Percentiles rank a stretch among this genome's conserved stretches.
Evolutionary conservation across 2,329 filamentous ascomycete species (phyloP).

Genomic region (Penicillium frequentans): DNA sequence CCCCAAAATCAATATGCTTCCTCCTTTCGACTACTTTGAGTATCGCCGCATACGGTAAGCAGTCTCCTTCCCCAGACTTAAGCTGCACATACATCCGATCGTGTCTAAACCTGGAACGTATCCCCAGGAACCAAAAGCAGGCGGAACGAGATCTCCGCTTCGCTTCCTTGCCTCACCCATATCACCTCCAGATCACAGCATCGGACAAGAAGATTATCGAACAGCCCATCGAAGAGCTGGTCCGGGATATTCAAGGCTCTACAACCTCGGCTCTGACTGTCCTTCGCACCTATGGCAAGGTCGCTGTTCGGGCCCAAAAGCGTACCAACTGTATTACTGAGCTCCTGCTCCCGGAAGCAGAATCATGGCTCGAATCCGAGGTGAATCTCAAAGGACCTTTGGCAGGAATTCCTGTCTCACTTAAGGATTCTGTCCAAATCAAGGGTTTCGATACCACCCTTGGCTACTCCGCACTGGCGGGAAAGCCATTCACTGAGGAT

Average conservation of each 20-base stretch:
- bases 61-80: background rate
- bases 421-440: slow-evolving; percentile 78
- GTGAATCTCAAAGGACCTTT: slow-evolving; percentile 77
- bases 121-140: slow-evolving; percentile 72
- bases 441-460: slow-evolving; percentile 80
- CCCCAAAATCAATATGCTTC: slow-evolving; percentile 41
- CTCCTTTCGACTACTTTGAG: slow-evolving; percentile 66
- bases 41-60: slow-evolving; percentile 70
- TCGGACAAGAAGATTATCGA: slow-evolving; percentile 67
- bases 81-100: background rate
- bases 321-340: slow-evolving; percentile 91
- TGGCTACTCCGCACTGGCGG: slow-evolving; percentile 72
- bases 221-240: slow-evolving; percentile 74
- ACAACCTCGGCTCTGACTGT: slow-evolving; percentile 67
- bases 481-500: slow-evolving; percentile 66
- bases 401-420: slow-evolving; percentile 80
- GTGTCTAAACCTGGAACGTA: background rate
- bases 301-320: slow-evolving; percentile 77
- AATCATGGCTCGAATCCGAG: slow-evolving; percentile 64
- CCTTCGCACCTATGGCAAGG: slow-evolving; percentile 82
- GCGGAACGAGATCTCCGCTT: slow-evolving; percentile 71
- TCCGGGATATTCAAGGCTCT: slow-evolving; percentile 73
- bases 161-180: slow-evolving; percentile 62
- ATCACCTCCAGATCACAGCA: slow-evolving; percentile 64
- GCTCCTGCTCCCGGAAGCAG: slow-evolving; percentile 75